Evolutionary conservation across 2,329 filamentous ascomycete species (phyloP), one percentile per base, ranked within the genome.

Genomic region (Zasmidium angulare): DNA sequence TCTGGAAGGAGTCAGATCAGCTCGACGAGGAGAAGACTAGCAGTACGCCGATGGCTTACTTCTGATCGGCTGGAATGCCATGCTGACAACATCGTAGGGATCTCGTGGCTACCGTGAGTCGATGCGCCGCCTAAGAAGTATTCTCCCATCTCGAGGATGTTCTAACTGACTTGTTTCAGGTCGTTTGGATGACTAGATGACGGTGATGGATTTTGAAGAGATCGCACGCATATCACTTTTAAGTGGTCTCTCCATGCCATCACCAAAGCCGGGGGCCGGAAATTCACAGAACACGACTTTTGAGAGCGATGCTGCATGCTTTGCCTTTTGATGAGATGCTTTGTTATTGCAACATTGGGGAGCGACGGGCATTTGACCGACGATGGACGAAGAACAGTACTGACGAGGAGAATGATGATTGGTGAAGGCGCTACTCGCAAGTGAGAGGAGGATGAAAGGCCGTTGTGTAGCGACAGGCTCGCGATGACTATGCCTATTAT

Each of bases 1-100:
- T 90, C 68, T 93, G 89, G 89, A 93, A 93, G 74, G 78, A 87
- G 11, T 83, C 79, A 47, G 85, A 89, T 64, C 74, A 75, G 17
- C 69, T 75, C 40, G 67, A 70, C 21, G 71, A 70, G 23, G 70
- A 70, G 53, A 68, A 66, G 59, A 60, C 53, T 47, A 57, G 57
- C 47, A 65, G 63, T 61, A 66, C 56, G 62, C 68, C 66, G 6
- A 19, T 67, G 49, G 61, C 64, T 12, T 69, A 53, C 40, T 65
- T 65, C 24, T 65, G 59, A 65, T 36, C 11, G 20, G 21, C 24
- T 12, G 19, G 50, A 17, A 49, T 50, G 24, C n/a, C 17, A 23
- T 26, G 29, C 50, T 58, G 56, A 54, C 50, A 7, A 43, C 22
- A 7, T 20, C 20, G 21, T 43, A 58, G 56, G 43, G 36, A 43